These are phyloP conservation scores for Fusarium pilosicola DNA, from an alignment of 2,329 filamentous ascomycete genomes.

Conservation along the genomic window DNA sequence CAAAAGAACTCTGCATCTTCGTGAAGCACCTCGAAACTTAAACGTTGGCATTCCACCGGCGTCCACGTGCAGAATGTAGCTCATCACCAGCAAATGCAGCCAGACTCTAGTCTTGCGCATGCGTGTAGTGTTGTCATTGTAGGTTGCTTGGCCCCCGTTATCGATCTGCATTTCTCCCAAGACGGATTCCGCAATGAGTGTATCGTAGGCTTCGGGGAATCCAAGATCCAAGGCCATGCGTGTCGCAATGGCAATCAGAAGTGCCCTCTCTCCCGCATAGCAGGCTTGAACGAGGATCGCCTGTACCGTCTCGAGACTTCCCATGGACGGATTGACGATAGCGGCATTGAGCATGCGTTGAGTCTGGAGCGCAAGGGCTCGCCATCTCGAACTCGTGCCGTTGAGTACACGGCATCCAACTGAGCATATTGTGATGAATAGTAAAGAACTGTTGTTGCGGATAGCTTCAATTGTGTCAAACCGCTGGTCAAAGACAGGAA, in stretches of 20 bases:
- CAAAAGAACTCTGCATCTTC: conserved; percentile 3
- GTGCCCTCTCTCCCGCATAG: conserved; percentile 13
- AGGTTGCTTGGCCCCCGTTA: fast-evolving
- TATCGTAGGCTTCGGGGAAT: conserved; percentile 13
- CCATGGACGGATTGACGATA: neutral
- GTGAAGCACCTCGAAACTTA: conserved; percentile 12
- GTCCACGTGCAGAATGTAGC: conserved; percentile 14
- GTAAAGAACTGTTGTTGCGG: neutral
- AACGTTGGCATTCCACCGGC: conserved; percentile 11
- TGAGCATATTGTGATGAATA: conserved; percentile 14
- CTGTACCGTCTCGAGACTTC: conserved; percentile 14
- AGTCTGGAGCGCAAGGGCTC: neutral
- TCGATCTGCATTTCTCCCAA: neutral
- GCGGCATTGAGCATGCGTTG: conserved; percentile 22
- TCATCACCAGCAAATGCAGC: conserved; percentile 5
- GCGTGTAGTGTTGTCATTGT: neutral
- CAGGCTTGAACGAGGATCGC: conserved; percentile 10
- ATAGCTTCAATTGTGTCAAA: neutral
- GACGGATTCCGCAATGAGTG: neutral
- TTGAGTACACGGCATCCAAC: conserved; percentile 15
- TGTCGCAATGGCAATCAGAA: conserved; percentile 3
- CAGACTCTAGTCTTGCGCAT: conserved; percentile 18
- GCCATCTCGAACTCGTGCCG: neutral
- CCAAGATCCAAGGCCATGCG: conserved; percentile 19
- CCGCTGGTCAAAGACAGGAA: neutral